Conservation (phyloP, 345 rosid species). For the Orychophragmus violaceus region DNA sequence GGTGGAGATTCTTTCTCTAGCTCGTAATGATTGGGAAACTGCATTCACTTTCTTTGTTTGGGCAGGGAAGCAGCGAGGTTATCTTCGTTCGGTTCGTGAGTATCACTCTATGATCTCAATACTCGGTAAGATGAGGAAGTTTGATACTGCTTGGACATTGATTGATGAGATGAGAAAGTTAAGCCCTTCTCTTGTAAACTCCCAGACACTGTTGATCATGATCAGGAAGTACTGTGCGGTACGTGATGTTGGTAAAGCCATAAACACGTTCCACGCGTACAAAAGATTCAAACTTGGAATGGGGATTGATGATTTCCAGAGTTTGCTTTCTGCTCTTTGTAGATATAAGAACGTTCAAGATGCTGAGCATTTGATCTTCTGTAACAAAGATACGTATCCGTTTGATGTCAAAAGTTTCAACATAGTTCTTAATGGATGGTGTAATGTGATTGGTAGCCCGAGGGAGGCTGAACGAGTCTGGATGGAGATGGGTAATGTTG, state of each 20-base stretch:
- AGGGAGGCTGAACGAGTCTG: slow-evolving; percentile 74
- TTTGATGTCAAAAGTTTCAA: slow-evolving; percentile 75
- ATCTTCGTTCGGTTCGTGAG: slow-evolving; percentile 52
- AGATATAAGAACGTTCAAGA: slow-evolving; percentile 91
- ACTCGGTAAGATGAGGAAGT: slow-evolving; percentile 83
- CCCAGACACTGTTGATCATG: slow-evolving; percentile 80
- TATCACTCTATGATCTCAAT: slow-evolving; percentile 77
- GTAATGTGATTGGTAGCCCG: slow-evolving; percentile 70
- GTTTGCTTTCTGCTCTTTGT: slow-evolving; percentile 84
- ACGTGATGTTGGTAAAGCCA: slow-evolving; percentile 75
- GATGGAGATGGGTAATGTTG: slow-evolving; percentile 74
- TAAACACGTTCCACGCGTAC: slow-evolving; percentile 70
- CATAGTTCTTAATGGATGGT: slow-evolving; percentile 84
- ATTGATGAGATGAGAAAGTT: slow-evolving; percentile 79
- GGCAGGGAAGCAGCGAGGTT: slow-evolving; percentile 65
- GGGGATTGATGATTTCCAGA: slow-evolving; percentile 75
- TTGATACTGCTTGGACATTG: slow-evolving; percentile 83
- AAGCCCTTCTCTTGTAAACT: slow-evolving; percentile 48
- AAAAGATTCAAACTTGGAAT: slow-evolving; percentile 55
- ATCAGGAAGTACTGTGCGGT: slow-evolving; percentile 82
- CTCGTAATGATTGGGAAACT: slow-evolving; percentile 80
- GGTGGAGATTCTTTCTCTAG: slow-evolving; percentile 60
- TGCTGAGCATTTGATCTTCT: slow-evolving; percentile 83
- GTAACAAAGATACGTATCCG: slow-evolving; percentile 62
- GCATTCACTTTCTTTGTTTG: slow-evolving; percentile 82